Conservation (phyloP, 1,139 yeast species). For the Waltiozyma sp. region DNA sequence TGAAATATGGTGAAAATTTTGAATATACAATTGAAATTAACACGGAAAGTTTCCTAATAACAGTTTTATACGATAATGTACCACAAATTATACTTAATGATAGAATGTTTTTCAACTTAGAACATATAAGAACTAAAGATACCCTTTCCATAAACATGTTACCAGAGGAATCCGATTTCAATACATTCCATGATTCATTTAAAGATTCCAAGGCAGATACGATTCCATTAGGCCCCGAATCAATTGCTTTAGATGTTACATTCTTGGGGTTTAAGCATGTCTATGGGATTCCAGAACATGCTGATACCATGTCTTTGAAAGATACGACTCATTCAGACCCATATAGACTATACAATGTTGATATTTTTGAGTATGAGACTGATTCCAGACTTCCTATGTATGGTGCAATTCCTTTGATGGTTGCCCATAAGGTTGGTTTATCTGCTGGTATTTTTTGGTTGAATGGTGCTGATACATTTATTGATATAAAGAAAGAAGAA, state of each 20-base stretch:
- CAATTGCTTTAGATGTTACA: conserved; percentile 68
- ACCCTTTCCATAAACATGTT: conserved; percentile 30
- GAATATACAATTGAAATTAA: conserved; percentile 31
- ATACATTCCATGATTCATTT: conserved; percentile 51
- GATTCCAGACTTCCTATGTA: conserved; percentile 84
- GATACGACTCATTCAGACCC: conserved; percentile 65
- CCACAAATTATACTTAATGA: conserved; percentile 55
- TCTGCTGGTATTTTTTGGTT: conserved; percentile 85
- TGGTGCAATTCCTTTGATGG: conserved; percentile 83
- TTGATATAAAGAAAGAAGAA: conserved; percentile 46
- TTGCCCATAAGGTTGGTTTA: conserved; percentile 48
- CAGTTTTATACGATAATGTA: conserved; percentile 32
- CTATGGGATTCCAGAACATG: conserved; percentile 94
- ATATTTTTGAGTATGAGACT: conserved; percentile 84
- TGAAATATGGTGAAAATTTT: conserved; percentile 32
- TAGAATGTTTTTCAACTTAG: conserved; percentile 59
- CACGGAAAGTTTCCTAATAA: conserved; percentile 42
- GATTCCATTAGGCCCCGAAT: conserved; percentile 80
- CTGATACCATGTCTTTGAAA: conserved; percentile 62
- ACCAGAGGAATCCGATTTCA: conserved; percentile 45
- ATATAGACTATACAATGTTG: conserved; percentile 82
- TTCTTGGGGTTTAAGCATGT: conserved; percentile 52
- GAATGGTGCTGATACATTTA: conserved; percentile 85
- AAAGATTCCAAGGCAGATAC: conserved; percentile 49
- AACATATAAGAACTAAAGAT: conserved; percentile 52